These are phyloP conservation scores for Zhuliangozyma blackwelliae DNA, from an alignment of 1,139 yeast genomes.

Conservation along the genomic window DNA sequence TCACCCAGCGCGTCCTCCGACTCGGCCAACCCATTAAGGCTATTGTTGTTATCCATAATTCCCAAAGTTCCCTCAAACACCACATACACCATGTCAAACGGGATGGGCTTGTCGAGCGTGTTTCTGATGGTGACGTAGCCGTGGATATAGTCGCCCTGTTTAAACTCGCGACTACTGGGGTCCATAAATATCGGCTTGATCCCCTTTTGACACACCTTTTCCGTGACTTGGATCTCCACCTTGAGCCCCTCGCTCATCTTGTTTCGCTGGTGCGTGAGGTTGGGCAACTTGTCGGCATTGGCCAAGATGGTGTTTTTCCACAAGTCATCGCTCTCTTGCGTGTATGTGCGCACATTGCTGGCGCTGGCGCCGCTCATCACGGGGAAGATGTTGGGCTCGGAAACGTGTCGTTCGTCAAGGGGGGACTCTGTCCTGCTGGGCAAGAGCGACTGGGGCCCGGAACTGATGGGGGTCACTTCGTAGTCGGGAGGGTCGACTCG, in stretches of 20 bases:
- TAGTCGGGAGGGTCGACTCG: slow-evolving; percentile 41
- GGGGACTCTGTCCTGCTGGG: slow-evolving; percentile 18
- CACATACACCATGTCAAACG: slow-evolving; percentile 43
- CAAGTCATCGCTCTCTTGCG: slow-evolving; percentile 27
- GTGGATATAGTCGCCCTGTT: slow-evolving; percentile 39
- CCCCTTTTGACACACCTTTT: slow-evolving; percentile 41
- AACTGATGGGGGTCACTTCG: slow-evolving; percentile 32
- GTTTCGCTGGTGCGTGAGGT: slow-evolving; percentile 26
- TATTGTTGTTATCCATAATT: slow-evolving; percentile 17
- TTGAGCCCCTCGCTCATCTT: slow-evolving; percentile 24
- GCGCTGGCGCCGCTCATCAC: background rate
- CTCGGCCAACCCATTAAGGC: slow-evolving; percentile 24
- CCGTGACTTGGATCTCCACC: slow-evolving; percentile 33
- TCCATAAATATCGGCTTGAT: slow-evolving; percentile 30
- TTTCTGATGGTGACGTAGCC: slow-evolving; percentile 38
- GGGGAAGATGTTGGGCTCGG: slow-evolving; percentile 1
- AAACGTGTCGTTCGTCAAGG: slow-evolving; percentile 5
- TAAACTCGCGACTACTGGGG: slow-evolving; percentile 26
- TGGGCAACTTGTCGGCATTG: slow-evolving; percentile 38
- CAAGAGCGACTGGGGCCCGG: slow-evolving; percentile 14
- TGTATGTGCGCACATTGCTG: slow-evolving; percentile 7
- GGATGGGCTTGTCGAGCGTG: slow-evolving; percentile 23
- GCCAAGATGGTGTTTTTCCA: slow-evolving; percentile 46
- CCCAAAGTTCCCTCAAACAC: slow-evolving; percentile 33
- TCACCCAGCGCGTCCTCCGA: slow-evolving; percentile 2